Percentiles rank a stretch among this genome's conserved stretches.
These are phyloP conservation scores for Solanum paucissectum DNA, from an alignment of 257 asterid species.

Conservation along the genomic window DNA sequence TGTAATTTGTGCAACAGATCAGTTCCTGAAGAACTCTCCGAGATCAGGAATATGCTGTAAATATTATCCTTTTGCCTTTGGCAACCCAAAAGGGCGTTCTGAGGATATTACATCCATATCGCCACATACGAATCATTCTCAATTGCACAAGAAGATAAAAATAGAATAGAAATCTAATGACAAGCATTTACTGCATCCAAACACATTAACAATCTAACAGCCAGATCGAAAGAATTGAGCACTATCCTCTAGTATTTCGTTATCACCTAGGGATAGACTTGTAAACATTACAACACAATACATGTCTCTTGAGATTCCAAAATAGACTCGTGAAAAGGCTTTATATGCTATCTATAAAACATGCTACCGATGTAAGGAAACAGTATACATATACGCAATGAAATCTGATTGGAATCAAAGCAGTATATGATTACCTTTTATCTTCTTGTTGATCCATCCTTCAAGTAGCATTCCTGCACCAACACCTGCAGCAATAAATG, in stretches of 20 bases:
- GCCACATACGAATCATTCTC: background rate
- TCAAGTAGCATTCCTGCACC: constrained; percentile 83
- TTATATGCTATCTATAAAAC: background rate
- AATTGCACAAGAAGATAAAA: background rate
- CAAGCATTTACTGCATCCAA: background rate
- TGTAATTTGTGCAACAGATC: background rate
- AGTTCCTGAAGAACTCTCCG: background rate
- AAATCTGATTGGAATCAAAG: background rate
- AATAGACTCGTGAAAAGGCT: background rate
- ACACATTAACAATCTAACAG: background rate
- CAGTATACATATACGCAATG: background rate
- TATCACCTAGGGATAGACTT: background rate
- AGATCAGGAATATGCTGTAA: background rate
- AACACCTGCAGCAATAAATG: constrained; percentile 71
- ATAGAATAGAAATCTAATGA: background rate
- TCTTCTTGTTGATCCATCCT: constrained; percentile 71
- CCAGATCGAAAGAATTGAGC: background rate
- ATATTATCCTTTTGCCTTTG: background rate
- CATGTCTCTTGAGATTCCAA: background rate
- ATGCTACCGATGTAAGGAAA: background rate
- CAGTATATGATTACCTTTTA: constrained; percentile 36
- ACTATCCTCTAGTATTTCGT: background rate
- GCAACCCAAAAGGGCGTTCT: background rate
- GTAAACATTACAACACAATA: background rate
- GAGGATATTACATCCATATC: background rate